Conservation (phyloP, 441 rosid genomes). For the Metrosideros polymorpha region DNA sequence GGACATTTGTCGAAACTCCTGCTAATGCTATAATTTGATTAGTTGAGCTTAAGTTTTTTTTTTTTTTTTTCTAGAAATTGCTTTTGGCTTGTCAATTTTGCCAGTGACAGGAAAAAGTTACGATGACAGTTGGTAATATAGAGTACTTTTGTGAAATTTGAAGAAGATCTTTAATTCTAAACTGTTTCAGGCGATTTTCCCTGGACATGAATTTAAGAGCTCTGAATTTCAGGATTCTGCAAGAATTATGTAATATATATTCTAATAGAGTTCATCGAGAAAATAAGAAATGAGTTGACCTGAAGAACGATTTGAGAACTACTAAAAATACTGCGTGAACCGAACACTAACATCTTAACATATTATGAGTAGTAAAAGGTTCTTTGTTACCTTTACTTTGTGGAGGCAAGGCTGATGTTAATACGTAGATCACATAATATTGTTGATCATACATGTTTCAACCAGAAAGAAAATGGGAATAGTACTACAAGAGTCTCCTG, state of each 20-base stretch:
- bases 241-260: background rate
- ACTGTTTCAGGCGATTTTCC: background rate
- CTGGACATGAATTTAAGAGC: background rate
- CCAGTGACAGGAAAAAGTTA: background rate
- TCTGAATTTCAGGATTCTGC: background rate
- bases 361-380: background rate
- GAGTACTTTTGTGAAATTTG: background rate
- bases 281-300: background rate
- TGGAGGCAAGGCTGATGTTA: background rate
- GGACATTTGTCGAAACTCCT: background rate
- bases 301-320: background rate
- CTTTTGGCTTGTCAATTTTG: background rate
- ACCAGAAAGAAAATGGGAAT: background rate
- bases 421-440: background rate
- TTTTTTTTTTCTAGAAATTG: background rate
- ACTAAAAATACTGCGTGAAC: background rate
- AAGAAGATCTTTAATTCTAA: background rate
- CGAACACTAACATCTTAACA: background rate
- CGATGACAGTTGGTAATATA: background rate
- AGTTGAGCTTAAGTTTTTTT: background rate
- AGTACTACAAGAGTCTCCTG: background rate
- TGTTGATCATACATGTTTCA: background rate
- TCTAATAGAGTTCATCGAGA: background rate
- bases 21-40: background rate
- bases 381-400: background rate